These are phyloP conservation scores for Linnemannia exigua DNA, from an alignment of 192 early-diverging fungal species.

Conservation along the genomic window DNA sequence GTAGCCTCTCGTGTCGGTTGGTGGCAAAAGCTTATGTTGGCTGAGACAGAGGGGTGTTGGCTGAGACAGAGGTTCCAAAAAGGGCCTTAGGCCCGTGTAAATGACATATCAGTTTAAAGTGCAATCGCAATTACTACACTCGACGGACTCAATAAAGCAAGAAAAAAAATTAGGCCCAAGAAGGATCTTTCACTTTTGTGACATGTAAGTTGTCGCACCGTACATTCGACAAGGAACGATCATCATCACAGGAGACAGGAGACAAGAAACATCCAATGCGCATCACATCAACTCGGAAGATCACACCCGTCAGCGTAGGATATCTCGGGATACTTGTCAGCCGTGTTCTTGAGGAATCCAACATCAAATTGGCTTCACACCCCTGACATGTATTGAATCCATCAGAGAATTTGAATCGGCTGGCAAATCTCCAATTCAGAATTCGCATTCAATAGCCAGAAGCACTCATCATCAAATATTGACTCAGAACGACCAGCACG, in stretches of 20 bases:
- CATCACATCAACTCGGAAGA: neutral
- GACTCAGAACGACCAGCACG: neutral
- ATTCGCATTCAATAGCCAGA: neutral
- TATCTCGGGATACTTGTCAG: neutral
- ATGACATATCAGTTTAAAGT: neutral
- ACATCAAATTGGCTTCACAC: neutral
- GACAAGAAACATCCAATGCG: neutral
- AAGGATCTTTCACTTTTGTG: conserved; percentile 26
- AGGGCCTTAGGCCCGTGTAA: neutral
- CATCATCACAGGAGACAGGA: neutral
- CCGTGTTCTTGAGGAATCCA: neutral
- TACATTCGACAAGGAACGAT: neutral
- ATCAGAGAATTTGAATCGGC: neutral
- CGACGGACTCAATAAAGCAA: neutral
- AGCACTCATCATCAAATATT: neutral
- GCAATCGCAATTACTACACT: neutral
- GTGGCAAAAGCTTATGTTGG: too few relatives aligned
- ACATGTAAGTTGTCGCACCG: conserved; percentile 22
- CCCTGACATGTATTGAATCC: neutral
- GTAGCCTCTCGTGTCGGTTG: too few relatives aligned
- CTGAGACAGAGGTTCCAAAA: too few relatives aligned
- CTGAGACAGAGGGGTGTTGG: too few relatives aligned
- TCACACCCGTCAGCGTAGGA: neutral
- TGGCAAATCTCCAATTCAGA: neutral
- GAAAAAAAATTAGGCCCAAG: neutral